phyloP scores from a whole-genome alignment of 257 asterid species.

The Salvia miltiorrhiza region DNA sequence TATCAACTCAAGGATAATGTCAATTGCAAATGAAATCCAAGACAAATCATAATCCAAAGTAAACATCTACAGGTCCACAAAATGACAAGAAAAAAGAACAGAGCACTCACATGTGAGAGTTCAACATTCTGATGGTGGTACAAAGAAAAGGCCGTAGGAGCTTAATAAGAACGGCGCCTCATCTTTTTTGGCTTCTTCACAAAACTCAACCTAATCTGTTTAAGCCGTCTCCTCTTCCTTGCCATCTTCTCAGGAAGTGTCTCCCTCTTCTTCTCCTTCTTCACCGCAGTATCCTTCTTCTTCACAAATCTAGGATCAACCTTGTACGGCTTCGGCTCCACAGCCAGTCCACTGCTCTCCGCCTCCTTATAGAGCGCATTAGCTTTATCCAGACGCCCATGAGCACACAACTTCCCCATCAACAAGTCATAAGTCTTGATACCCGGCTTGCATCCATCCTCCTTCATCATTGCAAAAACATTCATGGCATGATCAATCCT shows the following conservation, averaged over 20 bases:
- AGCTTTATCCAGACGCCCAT: slow-evolving; percentile 75
- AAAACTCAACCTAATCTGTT: slow-evolving; percentile 65
- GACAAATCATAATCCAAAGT: slow-evolving; percentile 16
- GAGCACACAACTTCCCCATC: slow-evolving; percentile 69
- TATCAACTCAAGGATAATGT: neutral
- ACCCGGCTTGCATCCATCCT: slow-evolving; percentile 71
- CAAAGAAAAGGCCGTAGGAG: slow-evolving; percentile 13
- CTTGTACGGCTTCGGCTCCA: slow-evolving; percentile 65
- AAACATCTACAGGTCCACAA: neutral
- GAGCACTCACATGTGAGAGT: slow-evolving; percentile 15
- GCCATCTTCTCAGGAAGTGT: slow-evolving; percentile 98
- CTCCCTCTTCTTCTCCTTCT: slow-evolving; percentile 84
- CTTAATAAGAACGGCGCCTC: slow-evolving; percentile 53
- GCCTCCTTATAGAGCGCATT: slow-evolving; percentile 83
- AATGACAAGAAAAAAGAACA: neutral
- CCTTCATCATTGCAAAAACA: slow-evolving; percentile 75
- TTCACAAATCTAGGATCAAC: slow-evolving; percentile 71
- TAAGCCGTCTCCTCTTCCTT: slow-evolving; percentile 74
- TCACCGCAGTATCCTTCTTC: slow-evolving; percentile 54
- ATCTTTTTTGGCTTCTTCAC: slow-evolving; percentile 84
- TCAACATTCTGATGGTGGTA: neutral
- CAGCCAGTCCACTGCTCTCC: slow-evolving; percentile 49
- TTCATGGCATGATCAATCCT: slow-evolving; percentile 85
- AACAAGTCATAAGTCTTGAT: slow-evolving; percentile 74
- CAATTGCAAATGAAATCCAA: neutral